Base-by-base conservation (phyloP, 2,329 filamentous ascomycete species). In the Hysterium pulicare region DNA sequence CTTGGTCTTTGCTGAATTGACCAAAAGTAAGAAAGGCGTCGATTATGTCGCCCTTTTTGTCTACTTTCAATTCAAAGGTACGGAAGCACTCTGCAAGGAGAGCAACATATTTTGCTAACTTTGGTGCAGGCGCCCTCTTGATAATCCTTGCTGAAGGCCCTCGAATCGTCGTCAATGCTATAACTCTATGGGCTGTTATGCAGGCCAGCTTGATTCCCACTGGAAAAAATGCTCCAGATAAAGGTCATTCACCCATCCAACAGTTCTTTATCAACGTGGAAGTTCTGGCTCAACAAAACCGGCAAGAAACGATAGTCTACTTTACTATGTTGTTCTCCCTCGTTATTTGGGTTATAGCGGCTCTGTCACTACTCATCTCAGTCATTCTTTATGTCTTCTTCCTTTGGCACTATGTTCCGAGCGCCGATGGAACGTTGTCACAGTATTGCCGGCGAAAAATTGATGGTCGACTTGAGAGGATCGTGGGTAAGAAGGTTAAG, bases 361-460 rank as follows among this genome's bases (percentile, higher is more conserved):
- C 86, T 5, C 62, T 97, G 41, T 76, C 72, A 43, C 75, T 97
- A 38, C 71, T 91, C n/a, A 61, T 87, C 8, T 89, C 87, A 0
- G 72, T 83, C 17, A 57, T 94, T 1, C 82, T 95, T 46, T 97
- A 95, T 68, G 67, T 95, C 28, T 80, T 88, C 57, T 98, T 95
- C 66, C 77, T 98, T 5, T 95, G 87, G 79, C 87, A 93, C 67
- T 93, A 91, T 69, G 91, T 98, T 47, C 90, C 90, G 1, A 78
- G 79, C 26, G 75, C 81, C 9, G 90, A 96, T 58, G 88, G 89
- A 5, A 84, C 86, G 6, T 75, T 98, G 22, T 81, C 82, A 4
- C 83, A 83, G 20, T 98, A 95, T 70, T 97, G 93, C 64, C 85
- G 87, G 48, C 84, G 90, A 34, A 97, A 97, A 72, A 84, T 95